A percentile compares a stretch with the other conserved stretches of the same genome.
These are phyloP conservation scores for Chlorencoelia australis DNA, from an alignment of 2,329 filamentous ascomycete genomes.

Conservation along the genomic window DNA sequence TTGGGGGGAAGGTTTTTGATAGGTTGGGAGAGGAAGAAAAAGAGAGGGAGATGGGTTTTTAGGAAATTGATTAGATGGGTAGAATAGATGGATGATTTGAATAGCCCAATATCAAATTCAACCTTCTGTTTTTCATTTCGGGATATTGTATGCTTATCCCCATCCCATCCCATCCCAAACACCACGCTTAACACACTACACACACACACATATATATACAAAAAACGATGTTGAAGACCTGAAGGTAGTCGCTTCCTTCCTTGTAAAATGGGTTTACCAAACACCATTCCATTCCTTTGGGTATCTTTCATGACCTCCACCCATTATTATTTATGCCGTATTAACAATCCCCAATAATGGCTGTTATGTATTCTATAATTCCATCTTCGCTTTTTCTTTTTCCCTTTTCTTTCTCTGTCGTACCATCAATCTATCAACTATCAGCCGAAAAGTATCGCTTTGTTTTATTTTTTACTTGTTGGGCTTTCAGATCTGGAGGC, in stretches of 20 bases:
- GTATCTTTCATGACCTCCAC: too few species aligned
- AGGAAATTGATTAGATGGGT: not conserved
- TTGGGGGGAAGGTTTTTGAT: constrained; percentile 14
- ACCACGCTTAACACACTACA: not conserved
- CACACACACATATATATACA: not conserved
- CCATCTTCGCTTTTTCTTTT: too few species aligned
- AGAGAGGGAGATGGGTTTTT: not conserved
- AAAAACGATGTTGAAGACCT: too few species aligned
- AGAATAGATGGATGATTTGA: not conserved
- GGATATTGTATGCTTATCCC: not conserved
- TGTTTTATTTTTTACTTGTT: constrained; percentile 53
- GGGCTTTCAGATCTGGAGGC: constrained; percentile 59
- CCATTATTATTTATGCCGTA: too few species aligned
- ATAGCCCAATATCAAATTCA: not conserved
- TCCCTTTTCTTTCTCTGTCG: too few species aligned
- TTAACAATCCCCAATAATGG: too few species aligned
- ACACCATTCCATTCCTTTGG: too few species aligned
- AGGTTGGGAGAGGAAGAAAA: not conserved
- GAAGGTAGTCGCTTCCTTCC: too few species aligned
- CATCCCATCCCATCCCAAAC: too few species aligned
- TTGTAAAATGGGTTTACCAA: too few species aligned
- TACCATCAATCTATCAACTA: constrained; percentile 12
- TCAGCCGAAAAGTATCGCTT: constrained; percentile 67
- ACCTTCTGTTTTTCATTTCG: not conserved
- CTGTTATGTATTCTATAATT: too few species aligned